Evolutionary conservation across 441 rosid genomes (phyloP).

Genomic region (Monsonia emarginata): DNA sequence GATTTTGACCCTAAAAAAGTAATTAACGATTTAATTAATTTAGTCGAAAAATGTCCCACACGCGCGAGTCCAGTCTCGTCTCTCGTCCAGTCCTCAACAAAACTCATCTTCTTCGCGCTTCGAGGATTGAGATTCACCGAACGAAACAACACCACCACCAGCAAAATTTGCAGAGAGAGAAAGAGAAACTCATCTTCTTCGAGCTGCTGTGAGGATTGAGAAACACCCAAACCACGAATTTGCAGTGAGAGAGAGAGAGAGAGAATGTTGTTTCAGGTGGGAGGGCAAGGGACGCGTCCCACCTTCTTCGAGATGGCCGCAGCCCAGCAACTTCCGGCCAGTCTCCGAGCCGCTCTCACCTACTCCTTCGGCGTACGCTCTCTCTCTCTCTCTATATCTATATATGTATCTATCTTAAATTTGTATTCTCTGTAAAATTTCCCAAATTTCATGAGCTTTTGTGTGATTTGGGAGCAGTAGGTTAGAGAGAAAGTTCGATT

Average conservation of each 20-base stretch:
- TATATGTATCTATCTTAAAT: no score
- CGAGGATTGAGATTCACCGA: no score
- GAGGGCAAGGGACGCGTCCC: conserved; percentile 96
- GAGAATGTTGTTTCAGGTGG: conserved; percentile 93
- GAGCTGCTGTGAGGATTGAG: not conserved
- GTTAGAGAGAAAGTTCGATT: not conserved
- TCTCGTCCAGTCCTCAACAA: no score
- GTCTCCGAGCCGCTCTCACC: conserved; percentile 92
- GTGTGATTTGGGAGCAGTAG: not conserved
- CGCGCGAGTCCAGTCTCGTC: no score
- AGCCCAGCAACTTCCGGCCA: conserved; percentile 95
- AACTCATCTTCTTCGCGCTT: no score
- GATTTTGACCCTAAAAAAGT: no score
- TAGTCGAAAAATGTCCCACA: no score
- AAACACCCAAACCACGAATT: not conserved
- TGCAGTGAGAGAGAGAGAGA: conserved; percentile 13
- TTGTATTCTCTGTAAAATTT: not conserved
- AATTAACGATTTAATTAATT: no score
- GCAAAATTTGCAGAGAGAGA: no score
- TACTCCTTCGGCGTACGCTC: conserved; percentile 75
- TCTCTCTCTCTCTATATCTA: not conserved
- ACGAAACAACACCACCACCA: no score
- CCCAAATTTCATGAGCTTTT: not conserved
- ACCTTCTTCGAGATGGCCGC: conserved; percentile 99
- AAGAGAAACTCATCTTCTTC: not conserved